Conservation (phyloP, 768 basidiomycete genomes). For the Cyclocybe aegerita region DNA sequence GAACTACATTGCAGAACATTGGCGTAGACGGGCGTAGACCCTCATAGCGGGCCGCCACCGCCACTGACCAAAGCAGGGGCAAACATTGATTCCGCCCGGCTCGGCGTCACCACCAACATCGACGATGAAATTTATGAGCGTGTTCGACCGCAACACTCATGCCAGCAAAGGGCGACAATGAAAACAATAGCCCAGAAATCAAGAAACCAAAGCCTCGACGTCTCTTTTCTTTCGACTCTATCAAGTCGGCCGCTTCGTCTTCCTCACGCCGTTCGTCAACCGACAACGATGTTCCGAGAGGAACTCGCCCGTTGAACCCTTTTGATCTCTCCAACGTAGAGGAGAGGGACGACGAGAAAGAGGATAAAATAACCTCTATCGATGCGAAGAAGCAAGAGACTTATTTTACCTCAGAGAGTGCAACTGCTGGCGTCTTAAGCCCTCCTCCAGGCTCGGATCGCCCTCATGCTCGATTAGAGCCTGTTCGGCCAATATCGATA, state of each 20-base stretch:
- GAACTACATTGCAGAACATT: no score
- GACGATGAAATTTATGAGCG: no score
- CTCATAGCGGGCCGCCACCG: no score
- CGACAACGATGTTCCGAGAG: slow-evolving; percentile 10
- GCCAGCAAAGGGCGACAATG: slow-evolving; percentile 5
- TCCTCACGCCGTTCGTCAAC: slow-evolving; percentile 15
- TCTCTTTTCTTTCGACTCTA: slow-evolving; percentile 22
- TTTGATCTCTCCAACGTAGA: slow-evolving; percentile 20
- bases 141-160: neutral
- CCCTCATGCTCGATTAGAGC: slow-evolving; percentile 11
- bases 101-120: no score
- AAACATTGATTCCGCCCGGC: no score
- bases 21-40: no score
- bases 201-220: slow-evolving; percentile 18
- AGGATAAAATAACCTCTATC: slow-evolving; percentile 4
- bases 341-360: slow-evolving; percentile 12
- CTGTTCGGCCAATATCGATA: slow-evolving; percentile 16
- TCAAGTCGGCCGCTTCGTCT: slow-evolving; percentile 15
- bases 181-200: neutral
- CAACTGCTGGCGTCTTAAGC: slow-evolving; percentile 1
- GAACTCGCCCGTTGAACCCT: slow-evolving; percentile 13
- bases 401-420: slow-evolving; percentile 1
- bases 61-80: no score
- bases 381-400: neutral
- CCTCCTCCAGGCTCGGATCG: neutral